Conservation (phyloP, 2,329 filamentous ascomycete genomes). For the Xylaria arbuscula region DNA sequence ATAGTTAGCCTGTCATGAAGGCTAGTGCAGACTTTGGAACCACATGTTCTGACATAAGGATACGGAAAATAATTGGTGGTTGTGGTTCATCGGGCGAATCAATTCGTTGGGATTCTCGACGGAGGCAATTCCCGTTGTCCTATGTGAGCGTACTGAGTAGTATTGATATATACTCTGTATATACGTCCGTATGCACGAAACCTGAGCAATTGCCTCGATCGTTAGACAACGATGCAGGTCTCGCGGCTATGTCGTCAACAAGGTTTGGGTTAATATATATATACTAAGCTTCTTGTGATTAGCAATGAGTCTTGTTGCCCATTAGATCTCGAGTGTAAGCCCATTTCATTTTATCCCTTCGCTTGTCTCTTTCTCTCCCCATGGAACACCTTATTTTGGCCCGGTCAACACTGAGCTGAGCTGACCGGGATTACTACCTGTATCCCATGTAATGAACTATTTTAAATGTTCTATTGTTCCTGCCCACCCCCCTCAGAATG, state of each 20-base stretch:
- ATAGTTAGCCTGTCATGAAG: not conserved
- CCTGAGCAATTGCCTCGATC: not conserved
- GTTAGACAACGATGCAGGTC: not conserved
- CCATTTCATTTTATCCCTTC: not conserved
- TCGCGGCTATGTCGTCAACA: not conserved
- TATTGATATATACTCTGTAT: not conserved
- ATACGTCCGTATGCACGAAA: conserved; percentile 4
- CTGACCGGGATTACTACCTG: not conserved
- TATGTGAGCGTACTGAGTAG: not conserved
- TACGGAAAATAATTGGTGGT: not conserved
- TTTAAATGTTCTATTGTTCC: no score
- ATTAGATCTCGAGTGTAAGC: not conserved
- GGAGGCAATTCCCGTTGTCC: not conserved
- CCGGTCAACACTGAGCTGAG: not conserved
- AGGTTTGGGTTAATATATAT: not conserved
- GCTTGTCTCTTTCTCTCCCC: not conserved
- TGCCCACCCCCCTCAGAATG: no score
- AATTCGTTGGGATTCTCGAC: not conserved
- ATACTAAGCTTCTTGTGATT: not conserved
- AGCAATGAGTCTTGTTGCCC: not conserved
- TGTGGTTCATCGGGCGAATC: conserved; percentile 8
- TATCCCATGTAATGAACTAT: no score
- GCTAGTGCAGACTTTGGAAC: not conserved
- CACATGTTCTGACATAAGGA: conserved; percentile 6
- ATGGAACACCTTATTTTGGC: not conserved